Percentiles rank a stretch among this genome's conserved stretches.
These are phyloP conservation scores for Bertia moriformis DNA, from an alignment of 2,329 filamentous ascomycete genomes.

Conservation along the genomic window DNA sequence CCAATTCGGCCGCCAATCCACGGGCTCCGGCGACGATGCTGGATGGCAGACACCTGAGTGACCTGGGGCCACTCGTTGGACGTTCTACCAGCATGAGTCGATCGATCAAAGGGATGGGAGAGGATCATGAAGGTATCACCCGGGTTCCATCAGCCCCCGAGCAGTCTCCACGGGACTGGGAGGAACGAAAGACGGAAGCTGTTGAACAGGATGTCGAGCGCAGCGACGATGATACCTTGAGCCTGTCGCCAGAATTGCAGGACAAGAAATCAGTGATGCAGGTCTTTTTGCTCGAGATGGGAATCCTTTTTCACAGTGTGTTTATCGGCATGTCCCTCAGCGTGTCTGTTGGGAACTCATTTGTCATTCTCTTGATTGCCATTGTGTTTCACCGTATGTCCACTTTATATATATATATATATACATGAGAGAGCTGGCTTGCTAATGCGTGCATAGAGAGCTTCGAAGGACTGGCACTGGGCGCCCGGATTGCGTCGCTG, in stretches of 20 bases:
- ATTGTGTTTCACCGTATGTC: constrained; percentile 32
- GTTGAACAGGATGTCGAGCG: not conserved
- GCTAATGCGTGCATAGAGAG: too few relatives aligned
- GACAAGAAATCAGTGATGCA: constrained; percentile 38
- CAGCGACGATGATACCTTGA: not conserved
- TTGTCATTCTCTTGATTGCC: constrained; percentile 36
- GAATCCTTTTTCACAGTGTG: constrained; percentile 49
- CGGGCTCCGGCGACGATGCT: not conserved
- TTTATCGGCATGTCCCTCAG: constrained; percentile 43
- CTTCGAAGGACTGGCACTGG: constrained; percentile 44
- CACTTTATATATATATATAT: too few relatives aligned
- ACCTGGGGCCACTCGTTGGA: not conserved
- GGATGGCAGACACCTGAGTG: not conserved
- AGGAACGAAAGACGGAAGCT: not conserved
- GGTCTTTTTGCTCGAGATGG: constrained; percentile 45
- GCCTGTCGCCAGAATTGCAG: constrained; percentile 3
- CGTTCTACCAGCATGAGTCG: not conserved
- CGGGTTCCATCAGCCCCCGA: not conserved
- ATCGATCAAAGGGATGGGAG: not conserved
- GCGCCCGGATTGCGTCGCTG: constrained; percentile 46
- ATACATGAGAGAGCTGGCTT: too few relatives aligned
- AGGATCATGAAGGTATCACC: not conserved
- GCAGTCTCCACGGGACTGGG: too few relatives aligned
- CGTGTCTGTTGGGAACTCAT: constrained; percentile 31
- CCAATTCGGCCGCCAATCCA: not conserved